Base-by-base conservation (phyloP, 2,329 filamentous ascomycete species). In the Epicoccum nigrum region DNA sequence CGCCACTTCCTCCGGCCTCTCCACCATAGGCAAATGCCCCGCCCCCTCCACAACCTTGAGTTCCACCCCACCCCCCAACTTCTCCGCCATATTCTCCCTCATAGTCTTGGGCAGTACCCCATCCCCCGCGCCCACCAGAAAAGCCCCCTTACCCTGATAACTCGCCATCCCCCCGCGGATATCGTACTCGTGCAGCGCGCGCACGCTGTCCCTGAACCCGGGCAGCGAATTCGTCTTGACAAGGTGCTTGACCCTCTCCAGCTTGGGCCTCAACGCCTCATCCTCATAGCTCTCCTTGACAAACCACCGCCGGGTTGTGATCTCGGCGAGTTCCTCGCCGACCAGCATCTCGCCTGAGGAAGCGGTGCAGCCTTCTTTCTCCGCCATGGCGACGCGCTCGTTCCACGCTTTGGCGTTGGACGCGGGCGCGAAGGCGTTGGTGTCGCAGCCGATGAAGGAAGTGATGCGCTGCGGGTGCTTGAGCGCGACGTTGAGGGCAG, bases 21-120 rank as follows among this genome's bases (percentile, higher is more conserved):
- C 91, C 39, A 86, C 86, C 89, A 95, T 95, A 0, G 91, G 91
- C 64, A 96, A 73, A 76, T 96, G 91, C 0, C 91, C 91, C 0
- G 90, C 85, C 7, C 81, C 76, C 0, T 88, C 83, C 8, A 95
- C 82, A 50, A 88, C 72, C 68, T 81, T 84, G 58, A 92, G 80
- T 51, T 83, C 79, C 0, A 81, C 81, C 0, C 87, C 71, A 12
- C 51, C 55, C 0, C 69, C 71, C 37, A 72, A 37, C 15, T 59
- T 62, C 0, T 73, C 79, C 46, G 80, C 84, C 81, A 92, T 90
- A n/a, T 65, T 64, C 12, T 85, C 85, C 45, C 87, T 85, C 90
- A 96, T 95, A 4, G 87, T 88, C 76, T 86, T 86, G 0, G 89
- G 89, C 45, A 96, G 67, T 1, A 88, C 87, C 0, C 86, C 90